These are phyloP conservation scores for Kappamyces sp. DNA, from an alignment of 192 early-diverging fungal genomes.

Conservation along the genomic window DNA sequence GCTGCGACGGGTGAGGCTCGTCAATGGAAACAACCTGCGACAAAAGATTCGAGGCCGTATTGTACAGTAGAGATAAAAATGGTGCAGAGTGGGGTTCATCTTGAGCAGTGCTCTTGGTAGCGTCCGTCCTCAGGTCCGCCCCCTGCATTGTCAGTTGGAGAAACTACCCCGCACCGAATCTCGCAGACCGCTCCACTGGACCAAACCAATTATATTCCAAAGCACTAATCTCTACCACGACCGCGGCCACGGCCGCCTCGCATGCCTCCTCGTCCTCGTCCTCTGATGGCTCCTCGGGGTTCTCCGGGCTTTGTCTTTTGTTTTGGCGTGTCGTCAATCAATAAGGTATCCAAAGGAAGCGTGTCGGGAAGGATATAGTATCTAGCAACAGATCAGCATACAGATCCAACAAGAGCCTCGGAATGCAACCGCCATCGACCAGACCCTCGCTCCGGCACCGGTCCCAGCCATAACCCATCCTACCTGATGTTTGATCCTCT, in stretches of 20 bases:
- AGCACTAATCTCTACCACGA: slow-evolving; percentile 13
- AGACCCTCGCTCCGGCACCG: too few species aligned
- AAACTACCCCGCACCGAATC: too few species aligned
- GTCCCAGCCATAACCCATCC: slow-evolving; percentile 15
- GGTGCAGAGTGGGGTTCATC: slow-evolving; percentile 16
- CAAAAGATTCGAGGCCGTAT: slow-evolving; percentile 13
- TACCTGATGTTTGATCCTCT: slow-evolving; percentile 83
- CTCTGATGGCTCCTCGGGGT: slow-evolving; percentile 35
- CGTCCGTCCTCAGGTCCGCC: background rate
- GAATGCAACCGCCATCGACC: too few species aligned
- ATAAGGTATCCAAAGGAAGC: slow-evolving; percentile 87
- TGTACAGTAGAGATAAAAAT: slow-evolving; percentile 14
- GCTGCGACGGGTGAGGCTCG: too few species aligned
- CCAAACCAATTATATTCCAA: background rate
- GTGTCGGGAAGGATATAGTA: slow-evolving; percentile 95
- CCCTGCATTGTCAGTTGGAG: background rate
- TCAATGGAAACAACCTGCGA: slow-evolving; percentile 4
- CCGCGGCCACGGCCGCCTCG: slow-evolving; percentile 25
- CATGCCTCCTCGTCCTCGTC: slow-evolving; percentile 17
- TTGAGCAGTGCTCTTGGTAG: slow-evolving; percentile 3
- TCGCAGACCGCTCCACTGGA: too few species aligned
- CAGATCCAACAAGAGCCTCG: too few species aligned
- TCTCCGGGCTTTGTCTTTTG: slow-evolving; percentile 81
- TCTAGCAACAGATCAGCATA: background rate
- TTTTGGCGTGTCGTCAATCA: slow-evolving; percentile 94